phyloP scores from a whole-genome alignment of 2,329 filamentous ascomycete species.

The Verticillium longisporum region DNA sequence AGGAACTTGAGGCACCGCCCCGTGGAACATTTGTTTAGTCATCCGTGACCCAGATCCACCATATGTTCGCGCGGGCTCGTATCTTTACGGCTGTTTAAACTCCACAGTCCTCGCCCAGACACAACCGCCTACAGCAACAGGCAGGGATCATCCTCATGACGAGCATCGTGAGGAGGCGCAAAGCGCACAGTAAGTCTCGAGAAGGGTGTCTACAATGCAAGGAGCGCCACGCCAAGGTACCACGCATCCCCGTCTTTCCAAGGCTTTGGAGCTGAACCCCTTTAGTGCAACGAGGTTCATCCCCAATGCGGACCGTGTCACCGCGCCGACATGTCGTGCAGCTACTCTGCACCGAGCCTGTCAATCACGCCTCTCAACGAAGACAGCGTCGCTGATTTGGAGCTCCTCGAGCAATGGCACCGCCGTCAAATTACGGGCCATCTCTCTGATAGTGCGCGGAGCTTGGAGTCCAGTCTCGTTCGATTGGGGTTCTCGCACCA shows the following conservation, averaged over 20 bases:
- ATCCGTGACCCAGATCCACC: too few relatives aligned
- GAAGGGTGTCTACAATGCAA: slow-evolving; percentile 2
- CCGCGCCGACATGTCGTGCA: background rate
- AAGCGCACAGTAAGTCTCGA: background rate
- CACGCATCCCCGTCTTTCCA: background rate
- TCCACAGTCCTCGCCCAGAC: too few relatives aligned
- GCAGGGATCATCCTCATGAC: background rate
- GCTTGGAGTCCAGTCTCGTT: background rate
- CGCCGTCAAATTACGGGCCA: background rate
- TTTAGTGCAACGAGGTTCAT: slow-evolving; percentile 2
- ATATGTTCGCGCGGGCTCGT: too few relatives aligned
- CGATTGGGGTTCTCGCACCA: background rate
- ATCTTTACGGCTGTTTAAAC: too few relatives aligned
- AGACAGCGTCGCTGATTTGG: slow-evolving; percentile 1
- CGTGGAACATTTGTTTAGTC: too few relatives aligned
- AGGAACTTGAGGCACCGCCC: too few relatives aligned
- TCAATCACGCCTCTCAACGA: background rate
- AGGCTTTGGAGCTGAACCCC: background rate
- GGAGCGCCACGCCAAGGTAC: slow-evolving; percentile 2
- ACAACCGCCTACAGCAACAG: too few relatives aligned
- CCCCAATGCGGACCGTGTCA: background rate
- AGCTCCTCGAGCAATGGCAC: slow-evolving; percentile 2
- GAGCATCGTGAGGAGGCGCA: background rate
- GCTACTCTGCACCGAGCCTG: background rate
- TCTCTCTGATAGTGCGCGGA: background rate